phyloP scores from a whole-genome alignment of 805 yeast genomes.

The Candida ficus region DNA sequence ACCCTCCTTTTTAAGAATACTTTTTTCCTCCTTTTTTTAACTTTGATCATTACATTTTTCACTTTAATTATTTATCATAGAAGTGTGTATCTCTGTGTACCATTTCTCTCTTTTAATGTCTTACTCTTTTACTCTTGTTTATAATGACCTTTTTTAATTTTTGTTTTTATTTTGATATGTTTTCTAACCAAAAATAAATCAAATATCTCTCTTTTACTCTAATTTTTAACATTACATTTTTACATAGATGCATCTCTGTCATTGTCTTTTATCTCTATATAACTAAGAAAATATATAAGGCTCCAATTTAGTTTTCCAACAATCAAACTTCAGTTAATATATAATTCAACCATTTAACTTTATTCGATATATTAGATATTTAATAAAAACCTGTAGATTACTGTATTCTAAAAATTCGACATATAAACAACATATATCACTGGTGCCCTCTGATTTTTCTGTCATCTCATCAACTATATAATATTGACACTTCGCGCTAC shows the following conservation, averaged over 20 bases:
- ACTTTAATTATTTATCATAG: constrained; percentile 1
- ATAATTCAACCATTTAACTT: no score
- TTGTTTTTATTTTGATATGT: not conserved
- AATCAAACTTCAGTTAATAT: no score
- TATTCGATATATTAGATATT: no score
- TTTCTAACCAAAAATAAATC: not conserved
- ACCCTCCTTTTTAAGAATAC: no score
- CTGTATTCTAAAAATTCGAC: no score
- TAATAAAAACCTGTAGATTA: no score
- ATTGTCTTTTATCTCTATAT: not conserved
- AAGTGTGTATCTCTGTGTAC: not conserved
- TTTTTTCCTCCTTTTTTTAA: not conserved
- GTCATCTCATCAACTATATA: no score
- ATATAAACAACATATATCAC: no score
- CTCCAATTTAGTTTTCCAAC: no score
- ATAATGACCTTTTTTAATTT: not conserved
- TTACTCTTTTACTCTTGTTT: not conserved
- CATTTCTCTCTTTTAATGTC: not conserved
- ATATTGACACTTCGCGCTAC: not conserved
- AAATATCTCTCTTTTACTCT: no score
- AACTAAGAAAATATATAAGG: not conserved
- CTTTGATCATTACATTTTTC: not conserved
- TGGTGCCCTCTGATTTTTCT: no score
- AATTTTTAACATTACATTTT: not conserved
- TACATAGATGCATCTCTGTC: not conserved